These are phyloP conservation scores for Fusarium sp. DNA, from an alignment of 2,329 filamentous ascomycete species.

Conservation along the genomic window DNA sequence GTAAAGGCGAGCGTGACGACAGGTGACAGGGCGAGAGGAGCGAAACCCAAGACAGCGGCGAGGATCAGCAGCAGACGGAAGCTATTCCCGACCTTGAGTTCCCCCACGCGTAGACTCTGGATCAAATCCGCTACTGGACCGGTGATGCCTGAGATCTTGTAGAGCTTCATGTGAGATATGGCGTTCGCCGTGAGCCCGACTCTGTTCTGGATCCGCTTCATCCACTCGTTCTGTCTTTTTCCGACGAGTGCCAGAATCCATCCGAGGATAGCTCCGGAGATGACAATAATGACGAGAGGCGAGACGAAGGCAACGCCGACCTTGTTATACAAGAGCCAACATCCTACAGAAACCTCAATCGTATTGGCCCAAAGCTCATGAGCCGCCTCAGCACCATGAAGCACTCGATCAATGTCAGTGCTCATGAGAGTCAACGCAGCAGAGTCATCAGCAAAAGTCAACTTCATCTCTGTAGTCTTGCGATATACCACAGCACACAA, in stretches of 20 bases:
- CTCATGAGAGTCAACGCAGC: slow-evolving; percentile 60
- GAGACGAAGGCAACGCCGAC: slow-evolving; percentile 59
- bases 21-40: slow-evolving; percentile 50
- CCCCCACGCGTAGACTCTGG: slow-evolving; percentile 42
- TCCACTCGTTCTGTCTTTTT: slow-evolving; percentile 48
- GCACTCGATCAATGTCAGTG: slow-evolving; percentile 57
- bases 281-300: slow-evolving; percentile 56
- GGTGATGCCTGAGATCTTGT: slow-evolving; percentile 47
- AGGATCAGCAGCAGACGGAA: slow-evolving; percentile 42
- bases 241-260: slow-evolving; percentile 29
- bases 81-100: slow-evolving; percentile 42
- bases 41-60: slow-evolving; percentile 43
- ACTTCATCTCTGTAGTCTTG: slow-evolving; percentile 47
- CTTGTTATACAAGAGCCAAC: slow-evolving; percentile 58
- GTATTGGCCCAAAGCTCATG: slow-evolving; percentile 55
- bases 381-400: slow-evolving; percentile 45
- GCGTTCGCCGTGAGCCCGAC: slow-evolving; percentile 46
- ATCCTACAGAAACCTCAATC: slow-evolving; percentile 56
- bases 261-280: slow-evolving; percentile 32
- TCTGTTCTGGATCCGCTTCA: slow-evolving; percentile 49
- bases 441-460: slow-evolving; percentile 49
- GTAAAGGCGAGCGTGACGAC: slow-evolving; percentile 48
- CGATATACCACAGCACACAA: slow-evolving; percentile 48
- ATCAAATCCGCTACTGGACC: slow-evolving; percentile 44
- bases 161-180: slow-evolving; percentile 47